Evolutionary conservation across 2,329 filamentous ascomycete species (phyloP).

Genomic region (Ilyonectria robusta): DNA sequence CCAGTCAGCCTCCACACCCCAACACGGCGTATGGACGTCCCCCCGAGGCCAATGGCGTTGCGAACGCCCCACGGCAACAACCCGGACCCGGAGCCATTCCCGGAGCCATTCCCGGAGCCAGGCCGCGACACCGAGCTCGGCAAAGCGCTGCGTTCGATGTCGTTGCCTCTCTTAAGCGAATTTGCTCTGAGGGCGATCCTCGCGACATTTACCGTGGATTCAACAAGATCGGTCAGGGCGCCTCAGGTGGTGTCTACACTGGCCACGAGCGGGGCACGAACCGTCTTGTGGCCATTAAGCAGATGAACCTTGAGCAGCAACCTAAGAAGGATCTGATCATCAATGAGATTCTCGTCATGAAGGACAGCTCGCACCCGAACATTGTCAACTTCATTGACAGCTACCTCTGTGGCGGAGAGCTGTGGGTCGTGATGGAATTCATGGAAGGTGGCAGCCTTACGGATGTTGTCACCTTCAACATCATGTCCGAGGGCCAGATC

Average conservation of each 20-base stretch:
- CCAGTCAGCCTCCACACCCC: conserved; percentile 18
- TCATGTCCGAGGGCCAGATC: conserved; percentile 98
- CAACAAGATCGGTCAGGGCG: conserved; percentile 97
- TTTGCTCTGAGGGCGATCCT: conserved; percentile 92
- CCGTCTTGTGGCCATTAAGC: conserved; percentile 95
- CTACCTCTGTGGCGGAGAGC: conserved; percentile 88
- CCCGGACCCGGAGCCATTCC: conserved; percentile 53
- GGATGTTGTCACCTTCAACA: conserved; percentile 98
- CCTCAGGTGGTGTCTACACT: conserved; percentile 94
- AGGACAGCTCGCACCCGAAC: conserved; percentile 97
- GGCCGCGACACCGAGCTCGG: conserved; percentile 83
- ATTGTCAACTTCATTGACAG: conserved; percentile 99
- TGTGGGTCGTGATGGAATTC: conserved; percentile 99
- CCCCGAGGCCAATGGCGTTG: conserved; percentile 51
- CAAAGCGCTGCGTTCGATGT: conserved; percentile 89
- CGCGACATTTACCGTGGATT: conserved; percentile 88
- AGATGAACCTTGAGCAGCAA: conserved; percentile 99
- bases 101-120: conserved; percentile 64
- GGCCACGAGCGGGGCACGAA: conserved; percentile 89
- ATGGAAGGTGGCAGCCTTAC: conserved; percentile 99
- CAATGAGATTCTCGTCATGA: conserved; percentile 99
- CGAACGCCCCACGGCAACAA: conserved; percentile 55
- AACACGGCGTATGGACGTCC: conserved; percentile 48
- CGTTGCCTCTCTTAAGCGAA: conserved; percentile 84
- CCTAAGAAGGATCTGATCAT: conserved; percentile 99